Evolutionary conservation across 148 eudicot genomes (phyloP).

Genomic region (Rhododendron molle): DNA sequence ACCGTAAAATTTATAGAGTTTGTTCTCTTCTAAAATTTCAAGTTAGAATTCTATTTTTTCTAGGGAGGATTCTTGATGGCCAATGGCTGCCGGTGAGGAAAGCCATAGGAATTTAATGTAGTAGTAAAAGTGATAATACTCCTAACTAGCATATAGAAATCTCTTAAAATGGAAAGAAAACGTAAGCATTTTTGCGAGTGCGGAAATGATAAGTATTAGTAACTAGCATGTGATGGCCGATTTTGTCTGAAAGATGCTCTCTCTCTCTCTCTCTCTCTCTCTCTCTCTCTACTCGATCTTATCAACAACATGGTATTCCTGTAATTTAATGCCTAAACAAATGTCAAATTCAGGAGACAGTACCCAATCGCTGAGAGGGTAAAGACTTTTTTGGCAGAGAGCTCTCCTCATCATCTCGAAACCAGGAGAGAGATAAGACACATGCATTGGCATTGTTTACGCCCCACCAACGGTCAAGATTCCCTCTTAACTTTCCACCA

Average conservation of each 20-base stretch:
- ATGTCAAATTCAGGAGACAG: neutral
- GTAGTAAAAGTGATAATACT: too few species aligned
- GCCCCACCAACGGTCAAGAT: constrained; percentile 45
- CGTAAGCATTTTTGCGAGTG: neutral
- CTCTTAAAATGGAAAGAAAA: too few species aligned
- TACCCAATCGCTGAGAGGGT: neutral
- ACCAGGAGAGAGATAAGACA: constrained; percentile 45
- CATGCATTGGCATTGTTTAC: constrained; percentile 37
- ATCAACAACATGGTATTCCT: constrained; percentile 10
- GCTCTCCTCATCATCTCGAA: constrained; percentile 19
- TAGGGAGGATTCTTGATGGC: too few species aligned
- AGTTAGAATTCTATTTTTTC: too few species aligned
- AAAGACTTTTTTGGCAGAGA: constrained; percentile 10
- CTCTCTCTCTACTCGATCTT: neutral
- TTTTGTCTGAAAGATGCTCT: neutral
- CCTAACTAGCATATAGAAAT: too few species aligned
- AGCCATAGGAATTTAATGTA: too few species aligned
- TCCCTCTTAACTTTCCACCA: constrained; percentile 20
- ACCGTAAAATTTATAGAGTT: too few species aligned
- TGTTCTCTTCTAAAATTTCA: too few species aligned
- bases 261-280: neutral
- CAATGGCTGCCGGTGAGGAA: too few species aligned
- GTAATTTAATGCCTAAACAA: neutral
- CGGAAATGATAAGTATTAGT: neutral
- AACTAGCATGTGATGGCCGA: neutral